Evolutionary conservation across 495 filamentous ascomycete species (phyloP).

Genomic region (Parachaetomium inaequale): DNA sequence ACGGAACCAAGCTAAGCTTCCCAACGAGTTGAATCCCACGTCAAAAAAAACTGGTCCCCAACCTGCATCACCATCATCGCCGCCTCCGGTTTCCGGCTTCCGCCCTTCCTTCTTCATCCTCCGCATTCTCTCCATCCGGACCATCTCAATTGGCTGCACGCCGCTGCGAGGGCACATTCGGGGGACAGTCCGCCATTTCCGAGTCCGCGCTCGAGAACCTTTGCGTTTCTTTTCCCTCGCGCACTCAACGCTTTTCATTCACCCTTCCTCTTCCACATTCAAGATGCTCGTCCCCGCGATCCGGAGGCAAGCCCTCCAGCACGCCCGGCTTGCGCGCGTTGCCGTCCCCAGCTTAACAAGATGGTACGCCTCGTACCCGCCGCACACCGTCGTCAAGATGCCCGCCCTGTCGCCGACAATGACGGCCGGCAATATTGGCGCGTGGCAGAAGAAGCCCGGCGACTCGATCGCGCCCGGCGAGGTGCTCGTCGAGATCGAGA

Average conservation of each 20-base stretch:
- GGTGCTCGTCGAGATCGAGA: constrained; percentile 99
- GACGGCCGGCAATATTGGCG: constrained; percentile 92
- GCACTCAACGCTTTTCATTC: constrained; percentile 18
- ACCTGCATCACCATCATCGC: constrained; percentile 25
- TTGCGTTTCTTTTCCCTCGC: constrained; percentile 21
- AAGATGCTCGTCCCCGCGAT: constrained; percentile 54
- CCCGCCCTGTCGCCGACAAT: constrained; percentile 97
- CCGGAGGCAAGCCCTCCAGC: constrained; percentile 52
- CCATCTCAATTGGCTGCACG: constrained; percentile 26
- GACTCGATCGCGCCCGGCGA: constrained; percentile 86
- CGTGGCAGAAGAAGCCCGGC: constrained; percentile 96
- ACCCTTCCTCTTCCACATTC: constrained; percentile 23
- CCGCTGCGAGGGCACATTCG: background rate
- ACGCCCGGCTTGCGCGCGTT: constrained; percentile 39
- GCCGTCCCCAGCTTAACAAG: constrained; percentile 48
- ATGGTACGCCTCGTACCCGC: constrained; percentile 71
- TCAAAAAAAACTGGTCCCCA: constrained; percentile 33
- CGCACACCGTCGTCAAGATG: constrained; percentile 95
- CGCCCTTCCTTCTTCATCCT: constrained; percentile 20
- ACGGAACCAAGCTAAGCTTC: constrained; percentile 27
- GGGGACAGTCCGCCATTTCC: background rate
- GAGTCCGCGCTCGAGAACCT: background rate
- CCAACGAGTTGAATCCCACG: constrained; percentile 34
- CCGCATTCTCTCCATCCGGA: constrained; percentile 1
- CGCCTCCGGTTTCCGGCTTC: constrained; percentile 33